Base-by-base conservation (phyloP, 768 basidiomycete genomes). In the Auricularia sp. region DNA sequence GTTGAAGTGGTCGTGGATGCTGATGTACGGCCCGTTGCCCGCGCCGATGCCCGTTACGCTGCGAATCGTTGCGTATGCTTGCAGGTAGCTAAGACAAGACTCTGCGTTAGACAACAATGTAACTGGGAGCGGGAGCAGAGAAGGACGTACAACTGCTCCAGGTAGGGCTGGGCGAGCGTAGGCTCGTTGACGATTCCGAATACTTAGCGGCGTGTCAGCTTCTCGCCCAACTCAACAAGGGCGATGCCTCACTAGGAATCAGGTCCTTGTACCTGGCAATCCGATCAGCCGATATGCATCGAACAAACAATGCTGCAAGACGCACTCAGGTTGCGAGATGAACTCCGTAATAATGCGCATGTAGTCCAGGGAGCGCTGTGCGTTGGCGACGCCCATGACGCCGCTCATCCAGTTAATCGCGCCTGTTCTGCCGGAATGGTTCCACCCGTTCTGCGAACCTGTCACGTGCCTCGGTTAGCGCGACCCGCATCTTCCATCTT, bases 311-410 rank as follows among this genome's bases (percentile, higher is more conserved):
- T 51, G 11, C 18, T 18, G 47, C 47, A 18, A 18, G 10, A 51
- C 47, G 47, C 47, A 92, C 69, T 84, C 78, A 68, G 86, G 83
- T 72, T 92, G 90, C 3, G 84, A 83, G 72, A 95, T 86, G 77
- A 95, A 96, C 75, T 90, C 87, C 60, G 83, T 81, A 67, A 91
- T 74, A 39, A 87, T 80, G 33, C 92, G 83, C 66, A 94, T 85
- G 68, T 88, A 87, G 72, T 88, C 82, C 42, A 93, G 77, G 18
- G 87, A 81, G 29, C 92, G 81, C 73, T 93, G 81, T 8, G 89
- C 93, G 71, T 94, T 94, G 56, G 91, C 90, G 60, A 92, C 68
- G n/a, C 92, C 92, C 91, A 93, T 93, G 63, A 85, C 84, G n/a
- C 87, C 86, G 64, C 77, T 74, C 67, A 88, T 67, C 66, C 86